phyloP scores from a whole-genome alignment of 2,329 filamentous ascomycete genomes.

The Penicillium brasilianum region DNA sequence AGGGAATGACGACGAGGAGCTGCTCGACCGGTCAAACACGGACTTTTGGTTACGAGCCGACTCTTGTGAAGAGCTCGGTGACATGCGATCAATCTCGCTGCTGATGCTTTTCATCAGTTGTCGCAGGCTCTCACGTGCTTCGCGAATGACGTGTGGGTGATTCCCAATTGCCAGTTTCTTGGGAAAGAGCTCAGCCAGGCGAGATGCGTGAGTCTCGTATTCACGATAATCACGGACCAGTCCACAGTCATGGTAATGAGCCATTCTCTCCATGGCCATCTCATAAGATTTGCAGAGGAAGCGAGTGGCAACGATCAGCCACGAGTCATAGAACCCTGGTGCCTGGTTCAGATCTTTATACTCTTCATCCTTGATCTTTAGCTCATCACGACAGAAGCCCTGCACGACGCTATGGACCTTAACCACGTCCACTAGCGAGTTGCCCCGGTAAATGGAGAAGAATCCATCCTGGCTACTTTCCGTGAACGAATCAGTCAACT shows the following conservation, averaged over 20 bases:
- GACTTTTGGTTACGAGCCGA: slow-evolving; percentile 45
- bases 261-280: slow-evolving; percentile 48
- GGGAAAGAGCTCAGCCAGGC: slow-evolving; percentile 47
- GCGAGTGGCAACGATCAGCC: slow-evolving; percentile 49
- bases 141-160: slow-evolving; percentile 33
- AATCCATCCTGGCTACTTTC: slow-evolving; percentile 44
- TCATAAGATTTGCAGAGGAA: slow-evolving; percentile 51
- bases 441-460: slow-evolving; percentile 37
- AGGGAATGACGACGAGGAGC: slow-evolving; percentile 50
- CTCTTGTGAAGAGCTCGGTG: slow-evolving; percentile 50
- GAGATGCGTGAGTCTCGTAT: slow-evolving; percentile 53
- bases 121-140: slow-evolving; percentile 43
- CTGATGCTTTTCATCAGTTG: slow-evolving; percentile 44
- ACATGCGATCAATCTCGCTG: slow-evolving; percentile 48
- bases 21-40: slow-evolving; percentile 54
- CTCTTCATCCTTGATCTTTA: slow-evolving; percentile 46
- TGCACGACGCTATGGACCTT: slow-evolving; percentile 57
- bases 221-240: slow-evolving; percentile 55
- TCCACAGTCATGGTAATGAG: slow-evolving; percentile 42
- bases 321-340: slow-evolving; percentile 47
- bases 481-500: slow-evolving; percentile 41
- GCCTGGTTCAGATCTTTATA: slow-evolving; percentile 23
- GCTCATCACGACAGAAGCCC: slow-evolving; percentile 53
- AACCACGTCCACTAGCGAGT: slow-evolving; percentile 49
- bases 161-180: slow-evolving; percentile 35